Evolutionary conservation across 2,329 filamentous ascomycete species (phyloP).

Genomic region (Aureobasidium lini): DNA sequence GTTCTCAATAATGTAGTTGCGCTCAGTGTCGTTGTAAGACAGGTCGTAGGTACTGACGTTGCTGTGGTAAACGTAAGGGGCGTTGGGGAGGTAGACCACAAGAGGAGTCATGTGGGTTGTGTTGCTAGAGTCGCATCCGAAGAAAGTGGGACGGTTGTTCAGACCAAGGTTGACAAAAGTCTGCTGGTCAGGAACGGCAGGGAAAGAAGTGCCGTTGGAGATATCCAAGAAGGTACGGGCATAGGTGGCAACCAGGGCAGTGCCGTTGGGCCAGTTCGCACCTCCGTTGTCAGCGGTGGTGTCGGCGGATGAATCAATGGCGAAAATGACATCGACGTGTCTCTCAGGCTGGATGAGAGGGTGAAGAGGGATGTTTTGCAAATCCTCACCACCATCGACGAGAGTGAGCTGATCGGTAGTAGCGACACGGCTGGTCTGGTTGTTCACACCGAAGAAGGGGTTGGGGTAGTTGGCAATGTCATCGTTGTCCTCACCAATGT

Average conservation of each 20-base stretch:
- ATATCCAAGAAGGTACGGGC: conserved; percentile 54
- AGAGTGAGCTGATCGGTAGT: conserved; percentile 52
- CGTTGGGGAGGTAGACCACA: conserved; percentile 81
- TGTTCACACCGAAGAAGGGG: conserved; percentile 63
- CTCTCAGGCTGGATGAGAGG: conserved; percentile 69
- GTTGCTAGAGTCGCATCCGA: conserved; percentile 66
- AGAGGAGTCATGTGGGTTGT: conserved; percentile 55
- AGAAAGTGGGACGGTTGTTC: conserved; percentile 69
- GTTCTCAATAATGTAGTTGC: conserved; percentile 77
- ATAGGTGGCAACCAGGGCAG: conserved; percentile 66
- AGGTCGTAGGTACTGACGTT: conserved; percentile 75
- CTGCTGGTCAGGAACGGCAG: conserved; percentile 62
- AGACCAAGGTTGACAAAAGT: conserved; percentile 72
- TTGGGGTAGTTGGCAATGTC: conserved; percentile 76
- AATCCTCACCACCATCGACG: conserved; percentile 71
- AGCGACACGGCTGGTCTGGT: conserved; percentile 51
- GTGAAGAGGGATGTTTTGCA: conserved; percentile 72
- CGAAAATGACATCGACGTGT: conserved; percentile 71
- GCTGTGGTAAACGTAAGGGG: conserved; percentile 56
- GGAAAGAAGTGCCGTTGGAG: conserved; percentile 63
- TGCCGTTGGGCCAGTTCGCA: conserved; percentile 68
- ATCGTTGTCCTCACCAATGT: conserved; percentile 52
- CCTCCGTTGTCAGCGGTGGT: conserved; percentile 37
- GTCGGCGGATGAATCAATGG: conserved; percentile 70
- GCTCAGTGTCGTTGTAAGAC: conserved; percentile 55